Evolutionary conservation across 2,329 filamentous ascomycete species (phyloP).

Genomic region (Pestalotiopsis fici): DNA sequence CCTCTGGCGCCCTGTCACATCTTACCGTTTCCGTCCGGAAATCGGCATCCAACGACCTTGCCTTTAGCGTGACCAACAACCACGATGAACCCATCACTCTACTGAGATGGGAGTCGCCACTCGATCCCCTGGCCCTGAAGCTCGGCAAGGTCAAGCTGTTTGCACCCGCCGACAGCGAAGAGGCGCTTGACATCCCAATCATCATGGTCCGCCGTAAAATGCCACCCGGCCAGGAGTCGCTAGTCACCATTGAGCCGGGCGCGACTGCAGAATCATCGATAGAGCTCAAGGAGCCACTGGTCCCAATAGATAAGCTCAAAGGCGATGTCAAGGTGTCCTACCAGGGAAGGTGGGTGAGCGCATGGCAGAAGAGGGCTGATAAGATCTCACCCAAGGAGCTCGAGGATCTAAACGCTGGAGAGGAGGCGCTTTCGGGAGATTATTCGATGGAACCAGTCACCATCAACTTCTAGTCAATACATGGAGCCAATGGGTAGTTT

Average conservation of each 20-base stretch:
- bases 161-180: slow-evolving; percentile 23
- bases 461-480: not conserved
- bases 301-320: slow-evolving; percentile 33
- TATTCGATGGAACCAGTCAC: not conserved
- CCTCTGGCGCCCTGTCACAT: slow-evolving; percentile 19
- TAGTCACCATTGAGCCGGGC: slow-evolving; percentile 40
- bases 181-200: slow-evolving; percentile 35
- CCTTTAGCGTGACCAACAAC: slow-evolving; percentile 40
- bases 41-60: slow-evolving; percentile 28
- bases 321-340: slow-evolving; percentile 33
- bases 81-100: slow-evolving; percentile 38
- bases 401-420: slow-evolving; percentile 1
- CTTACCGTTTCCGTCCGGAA: slow-evolving; percentile 29
- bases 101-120: slow-evolving; percentile 44
- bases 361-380: slow-evolving; percentile 26
- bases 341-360: slow-evolving; percentile 39
- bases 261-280: slow-evolving; percentile 34
- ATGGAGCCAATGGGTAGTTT: not conserved
- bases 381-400: slow-evolving; percentile 1
- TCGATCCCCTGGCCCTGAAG: slow-evolving; percentile 42
- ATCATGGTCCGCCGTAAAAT: slow-evolving; percentile 40
- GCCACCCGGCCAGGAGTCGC: slow-evolving; percentile 38
- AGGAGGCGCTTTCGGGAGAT: slow-evolving; percentile 1
- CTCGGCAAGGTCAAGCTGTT: slow-evolving; percentile 43
- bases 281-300: slow-evolving; percentile 35